A percentile compares a stretch with the other conserved stretches of the same genome.
Conservation (phyloP, 1,284 basidiomycete genomes). For the Vanrija sp. region DNA sequence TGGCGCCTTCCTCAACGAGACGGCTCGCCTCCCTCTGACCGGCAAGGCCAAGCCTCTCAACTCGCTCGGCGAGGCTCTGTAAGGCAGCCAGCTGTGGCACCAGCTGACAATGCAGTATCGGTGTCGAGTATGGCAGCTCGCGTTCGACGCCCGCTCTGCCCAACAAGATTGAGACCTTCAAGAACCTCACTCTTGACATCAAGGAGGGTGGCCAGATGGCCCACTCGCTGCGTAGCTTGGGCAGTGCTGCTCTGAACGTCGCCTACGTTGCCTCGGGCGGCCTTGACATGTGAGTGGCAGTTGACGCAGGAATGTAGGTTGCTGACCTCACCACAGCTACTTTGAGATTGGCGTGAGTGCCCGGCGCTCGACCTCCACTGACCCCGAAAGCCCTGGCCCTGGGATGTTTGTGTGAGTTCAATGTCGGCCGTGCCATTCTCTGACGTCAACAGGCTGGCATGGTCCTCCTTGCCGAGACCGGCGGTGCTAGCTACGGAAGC, state of each 20-base stretch:
- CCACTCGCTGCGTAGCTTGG: conserved; percentile 76
- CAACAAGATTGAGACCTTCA: conserved; percentile 69
- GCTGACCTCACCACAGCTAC: conserved; percentile 24
- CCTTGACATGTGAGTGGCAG: conserved; percentile 63
- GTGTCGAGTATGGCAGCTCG: conserved; percentile 86
- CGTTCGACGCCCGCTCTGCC: conserved; percentile 61
- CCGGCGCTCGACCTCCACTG: not conserved
- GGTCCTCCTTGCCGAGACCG: conserved; percentile 89
- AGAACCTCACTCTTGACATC: conserved; percentile 71
- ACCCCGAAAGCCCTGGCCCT: conserved; percentile 57
- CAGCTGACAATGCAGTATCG: conserved; percentile 52
- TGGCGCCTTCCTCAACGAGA: conserved; percentile 69
- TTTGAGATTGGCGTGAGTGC: conserved; percentile 75
- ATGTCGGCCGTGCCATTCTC: not conserved
- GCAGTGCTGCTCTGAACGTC: conserved; percentile 81
- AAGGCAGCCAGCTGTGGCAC: not conserved
- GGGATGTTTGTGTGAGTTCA: conserved; percentile 75
- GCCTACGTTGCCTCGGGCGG: conserved; percentile 77
- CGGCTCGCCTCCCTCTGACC: conserved; percentile 64
- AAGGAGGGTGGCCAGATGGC: conserved; percentile 73
- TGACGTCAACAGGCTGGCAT: conserved; percentile 61
- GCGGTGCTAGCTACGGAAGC: conserved; percentile 69
- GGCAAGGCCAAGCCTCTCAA: conserved; percentile 65
- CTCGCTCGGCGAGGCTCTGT: conserved; percentile 72
- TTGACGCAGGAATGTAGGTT: not conserved